phyloP scores from a whole-genome alignment of 2,329 filamentous ascomycete species.

The Calonectria pseudoturangicola region DNA sequence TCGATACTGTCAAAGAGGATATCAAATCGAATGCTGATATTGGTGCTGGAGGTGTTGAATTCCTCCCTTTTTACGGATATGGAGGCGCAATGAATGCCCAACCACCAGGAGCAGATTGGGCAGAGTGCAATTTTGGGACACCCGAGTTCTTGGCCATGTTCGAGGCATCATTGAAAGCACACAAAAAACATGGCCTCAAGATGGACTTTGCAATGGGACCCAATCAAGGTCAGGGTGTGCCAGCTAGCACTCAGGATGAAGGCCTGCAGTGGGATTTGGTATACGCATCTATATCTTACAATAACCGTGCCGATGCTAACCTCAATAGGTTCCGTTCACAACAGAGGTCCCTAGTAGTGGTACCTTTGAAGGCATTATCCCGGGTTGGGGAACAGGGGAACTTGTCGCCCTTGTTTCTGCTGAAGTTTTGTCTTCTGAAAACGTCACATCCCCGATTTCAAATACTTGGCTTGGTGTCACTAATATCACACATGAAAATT shows the following conservation, averaged over 20 bases:
- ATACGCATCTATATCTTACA: background rate
- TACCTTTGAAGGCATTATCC: background rate
- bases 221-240: conserved; percentile 38
- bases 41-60: conserved; percentile 35
- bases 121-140: conserved; percentile 24
- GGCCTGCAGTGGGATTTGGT: conserved; percentile 38
- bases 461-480: too few species aligned
- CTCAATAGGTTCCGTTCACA: conserved; percentile 12
- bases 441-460: background rate
- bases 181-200: conserved; percentile 7
- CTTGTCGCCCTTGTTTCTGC: conserved; percentile 28
- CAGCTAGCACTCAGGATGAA: conserved; percentile 17
- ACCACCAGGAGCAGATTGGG: conserved; percentile 34
- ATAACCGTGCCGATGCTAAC: background rate
- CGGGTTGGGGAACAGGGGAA: conserved; percentile 27
- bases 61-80: conserved; percentile 32
- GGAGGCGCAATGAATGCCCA: background rate
- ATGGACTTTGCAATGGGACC: conserved; percentile 38
- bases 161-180: background rate
- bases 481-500: conserved; percentile 31
- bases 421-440: background rate
- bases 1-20: conserved; percentile 9
- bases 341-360: background rate
- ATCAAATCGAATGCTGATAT: conserved; percentile 1
- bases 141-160: conserved; percentile 11